phyloP scores from a whole-genome alignment of 2,329 filamentous ascomycete genomes.

The Penicillium sp. region DNA sequence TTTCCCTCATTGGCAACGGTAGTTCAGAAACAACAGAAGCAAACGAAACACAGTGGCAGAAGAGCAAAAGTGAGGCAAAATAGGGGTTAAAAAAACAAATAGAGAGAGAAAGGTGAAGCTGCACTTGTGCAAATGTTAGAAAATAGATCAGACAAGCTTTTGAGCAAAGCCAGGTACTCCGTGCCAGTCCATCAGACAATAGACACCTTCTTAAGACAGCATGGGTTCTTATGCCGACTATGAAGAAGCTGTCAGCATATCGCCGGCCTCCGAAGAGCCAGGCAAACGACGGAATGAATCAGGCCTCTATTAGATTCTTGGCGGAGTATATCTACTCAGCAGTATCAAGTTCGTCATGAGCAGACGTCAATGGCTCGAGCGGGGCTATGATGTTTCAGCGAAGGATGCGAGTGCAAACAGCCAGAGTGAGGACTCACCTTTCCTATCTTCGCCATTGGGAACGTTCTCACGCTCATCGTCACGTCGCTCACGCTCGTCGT shows the following conservation, averaged over 20 bases:
- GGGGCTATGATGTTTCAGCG: constrained; percentile 45
- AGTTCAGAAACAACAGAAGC: constrained; percentile 17
- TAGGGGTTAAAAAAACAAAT: background rate
- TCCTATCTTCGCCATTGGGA: constrained; percentile 85
- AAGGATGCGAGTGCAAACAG: background rate
- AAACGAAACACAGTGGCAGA: constrained; percentile 12
- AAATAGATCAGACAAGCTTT: constrained; percentile 8
- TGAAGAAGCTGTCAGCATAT: constrained; percentile 3
- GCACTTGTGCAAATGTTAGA: background rate
- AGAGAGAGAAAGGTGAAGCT: background rate
- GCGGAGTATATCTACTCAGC: constrained; percentile 67
- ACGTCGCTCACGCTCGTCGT: constrained; percentile 72
- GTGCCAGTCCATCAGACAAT: background rate
- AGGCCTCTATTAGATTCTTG: constrained; percentile 11
- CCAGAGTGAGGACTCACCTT: constrained; percentile 63
- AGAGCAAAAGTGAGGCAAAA: constrained; percentile 12
- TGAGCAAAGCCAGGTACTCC: background rate
- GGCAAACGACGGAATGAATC: background rate
- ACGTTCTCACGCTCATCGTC: constrained; percentile 75
- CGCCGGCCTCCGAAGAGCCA: constrained; percentile 2
- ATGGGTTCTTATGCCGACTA: background rate
- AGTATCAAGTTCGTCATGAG: constrained; percentile 94
- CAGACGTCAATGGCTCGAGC: constrained; percentile 78
- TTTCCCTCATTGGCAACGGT: constrained; percentile 13
- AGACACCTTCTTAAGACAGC: background rate